phyloP scores from a whole-genome alignment of 192 early-diverging fungal genomes.

The Mycoemilia scoparia region DNA sequence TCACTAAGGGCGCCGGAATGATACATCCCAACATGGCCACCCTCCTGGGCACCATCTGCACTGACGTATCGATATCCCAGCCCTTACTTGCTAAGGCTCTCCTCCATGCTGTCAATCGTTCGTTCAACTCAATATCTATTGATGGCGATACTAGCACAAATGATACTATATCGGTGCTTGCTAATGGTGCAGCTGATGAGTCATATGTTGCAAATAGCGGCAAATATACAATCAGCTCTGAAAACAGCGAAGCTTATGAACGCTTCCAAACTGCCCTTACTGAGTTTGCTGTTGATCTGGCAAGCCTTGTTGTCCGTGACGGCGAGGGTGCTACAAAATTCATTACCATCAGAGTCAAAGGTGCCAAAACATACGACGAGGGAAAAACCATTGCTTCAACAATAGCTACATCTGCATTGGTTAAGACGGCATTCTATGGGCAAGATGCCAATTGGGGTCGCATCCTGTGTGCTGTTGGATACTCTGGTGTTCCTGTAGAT shows the following conservation, averaged over 20 bases:
- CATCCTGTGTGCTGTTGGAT: constrained; percentile 80
- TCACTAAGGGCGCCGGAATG: constrained; percentile 95
- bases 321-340: constrained; percentile 98
- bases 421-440: constrained; percentile 92
- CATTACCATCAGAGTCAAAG: constrained; percentile 69
- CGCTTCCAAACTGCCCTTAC: constrained; percentile 57
- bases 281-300: constrained; percentile 68
- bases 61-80: constrained; percentile 54
- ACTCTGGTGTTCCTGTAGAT: constrained; percentile 50
- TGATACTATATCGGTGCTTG: constrained; percentile 77
- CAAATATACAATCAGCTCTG: constrained; percentile 6
- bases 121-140: constrained; percentile 87
- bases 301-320: constrained; percentile 80
- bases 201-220: too few species aligned
- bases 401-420: constrained; percentile 79
- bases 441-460: constrained; percentile 98
- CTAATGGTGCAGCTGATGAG: constrained; percentile 47
- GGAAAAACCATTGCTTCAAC: constrained; percentile 70
- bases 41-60: constrained; percentile 68
- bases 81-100: constrained; percentile 51
- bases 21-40: constrained; percentile 99
- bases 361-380: constrained; percentile 48
- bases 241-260: constrained; percentile 33
- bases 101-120: constrained; percentile 64
- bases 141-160: constrained; percentile 97